Evolutionary conservation across 768 basidiomycete genomes (phyloP).

Genomic region (Auriscalpium microsporum): DNA sequence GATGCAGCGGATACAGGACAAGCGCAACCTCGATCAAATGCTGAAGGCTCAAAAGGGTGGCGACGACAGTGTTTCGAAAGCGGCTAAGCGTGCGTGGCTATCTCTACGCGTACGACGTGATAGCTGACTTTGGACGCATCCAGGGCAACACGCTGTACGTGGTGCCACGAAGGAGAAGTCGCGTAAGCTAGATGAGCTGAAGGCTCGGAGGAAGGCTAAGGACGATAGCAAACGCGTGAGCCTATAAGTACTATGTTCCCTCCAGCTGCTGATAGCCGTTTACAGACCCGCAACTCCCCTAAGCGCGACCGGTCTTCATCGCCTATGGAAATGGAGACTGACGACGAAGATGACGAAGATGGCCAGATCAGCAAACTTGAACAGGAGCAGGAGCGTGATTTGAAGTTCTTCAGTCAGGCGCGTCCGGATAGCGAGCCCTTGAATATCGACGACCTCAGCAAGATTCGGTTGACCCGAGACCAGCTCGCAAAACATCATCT

Average conservation of each 20-base stretch:
- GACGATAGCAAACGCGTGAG: slow-evolving; percentile 79
- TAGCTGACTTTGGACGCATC: background rate
- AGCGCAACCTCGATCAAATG: slow-evolving; percentile 65
- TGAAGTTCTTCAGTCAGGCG: slow-evolving; percentile 39
- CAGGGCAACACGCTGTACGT: slow-evolving; percentile 66
- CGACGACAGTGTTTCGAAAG: slow-evolving; percentile 57
- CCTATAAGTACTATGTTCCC: slow-evolving; percentile 1
- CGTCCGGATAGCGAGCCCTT: slow-evolving; percentile 39
- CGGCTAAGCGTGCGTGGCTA: slow-evolving; percentile 60
- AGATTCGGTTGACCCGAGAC: slow-evolving; percentile 58
- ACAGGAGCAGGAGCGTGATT: slow-evolving; percentile 62
- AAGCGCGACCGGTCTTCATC: slow-evolving; percentile 70
- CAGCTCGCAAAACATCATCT: slow-evolving; percentile 62
- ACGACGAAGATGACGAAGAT: slow-evolving; percentile 70
- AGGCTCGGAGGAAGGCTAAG: slow-evolving; percentile 80
- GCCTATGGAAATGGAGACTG: slow-evolving; percentile 80
- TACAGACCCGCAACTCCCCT: slow-evolving; percentile 40
- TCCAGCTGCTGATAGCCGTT: slow-evolving; percentile 7
- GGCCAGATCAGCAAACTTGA: slow-evolving; percentile 69
- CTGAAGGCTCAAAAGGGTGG: slow-evolving; percentile 51
- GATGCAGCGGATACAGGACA: slow-evolving; percentile 66
- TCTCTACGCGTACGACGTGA: background rate
- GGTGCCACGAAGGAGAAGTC: slow-evolving; percentile 77
- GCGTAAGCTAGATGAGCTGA: slow-evolving; percentile 74
- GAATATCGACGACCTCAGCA: slow-evolving; percentile 48